Conservation (phyloP, 495 filamentous ascomycete genomes). For the Trichoderma reesei region DNA sequence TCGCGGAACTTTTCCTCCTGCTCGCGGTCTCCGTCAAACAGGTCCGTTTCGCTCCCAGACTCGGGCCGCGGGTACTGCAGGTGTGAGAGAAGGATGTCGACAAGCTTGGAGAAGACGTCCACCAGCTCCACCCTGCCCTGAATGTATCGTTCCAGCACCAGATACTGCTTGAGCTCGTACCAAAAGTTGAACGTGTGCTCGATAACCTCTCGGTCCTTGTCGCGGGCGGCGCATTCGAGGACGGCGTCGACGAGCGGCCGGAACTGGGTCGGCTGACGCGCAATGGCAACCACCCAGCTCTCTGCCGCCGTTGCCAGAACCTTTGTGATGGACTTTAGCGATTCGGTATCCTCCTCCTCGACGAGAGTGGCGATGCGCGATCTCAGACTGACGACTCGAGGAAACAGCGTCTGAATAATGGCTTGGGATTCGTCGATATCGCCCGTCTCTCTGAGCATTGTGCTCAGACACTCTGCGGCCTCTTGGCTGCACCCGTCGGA, state of each 20-base stretch:
- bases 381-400: constrained; percentile 64
- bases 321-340: constrained; percentile 76
- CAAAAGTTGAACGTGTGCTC: constrained; percentile 91
- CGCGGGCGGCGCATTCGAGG: constrained; percentile 77
- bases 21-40: constrained; percentile 93
- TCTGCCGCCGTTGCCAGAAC: constrained; percentile 92
- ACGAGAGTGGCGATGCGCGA: constrained; percentile 70
- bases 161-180: constrained; percentile 96
- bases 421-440: constrained; percentile 83
- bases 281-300: constrained; percentile 85
- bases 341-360: constrained; percentile 74
- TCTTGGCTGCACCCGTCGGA: constrained; percentile 70
- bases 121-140: constrained; percentile 63
- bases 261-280: constrained; percentile 71
- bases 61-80: constrained; percentile 81
- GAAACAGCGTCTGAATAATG: constrained; percentile 76
- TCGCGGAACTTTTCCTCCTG: constrained; percentile 95
- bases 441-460: constrained; percentile 82
- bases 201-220: constrained; percentile 81
- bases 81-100: constrained; percentile 88
- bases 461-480: constrained; percentile 87
- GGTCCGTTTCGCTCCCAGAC: constrained; percentile 59
- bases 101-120: constrained; percentile 74
- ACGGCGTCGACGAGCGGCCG: constrained; percentile 80
- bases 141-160: constrained; percentile 82